Base-by-base conservation (phyloP, 139 green algal genomes). In the Chloropicon primus region DNA sequence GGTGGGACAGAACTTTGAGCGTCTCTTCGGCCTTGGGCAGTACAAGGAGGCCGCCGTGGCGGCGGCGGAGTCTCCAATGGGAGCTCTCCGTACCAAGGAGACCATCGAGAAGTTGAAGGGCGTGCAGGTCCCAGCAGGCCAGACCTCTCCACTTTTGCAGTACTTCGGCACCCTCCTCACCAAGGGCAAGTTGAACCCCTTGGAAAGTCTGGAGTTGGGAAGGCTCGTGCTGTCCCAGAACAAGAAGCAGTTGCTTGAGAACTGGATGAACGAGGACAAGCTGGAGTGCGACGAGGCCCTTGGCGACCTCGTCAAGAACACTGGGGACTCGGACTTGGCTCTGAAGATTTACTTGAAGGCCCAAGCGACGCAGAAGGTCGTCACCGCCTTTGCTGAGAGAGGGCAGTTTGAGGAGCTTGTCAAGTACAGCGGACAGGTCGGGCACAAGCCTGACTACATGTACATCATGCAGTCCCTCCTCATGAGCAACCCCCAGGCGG, bases 91-190 rank as follows among this genome's bases (percentile, higher is more conserved):
- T 25, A 95, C 85, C 17, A 76, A 78, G 2, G 83, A 93, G 76
- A 92, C 91, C 2, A 86, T 98, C 26, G 91, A 94, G 62, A 81
- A 84, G n/a, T 92, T 97, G 78, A 96, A 98, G 88, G 75, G 77
- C n/a, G 89, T 95, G 28, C 86, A 91, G 3, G 82, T 90, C 1
- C 84, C 87, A 76, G 88, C 95, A 0, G 95, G 95, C 23, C 90
- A 96, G 86, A 96, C 95, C 83, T 93, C 92, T 0, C 93, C 96
- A 25, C 88, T 99, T 80, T 89, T 99, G 73, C 91, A 98, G 72
- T 99, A 99, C 87, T 97, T 99, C 87, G 96, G 96, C 53, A 93
- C 92, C 41, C 89, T 99, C 84, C 90, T 99, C 75, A 90, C 90
- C 78, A 90, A 90, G 74, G 91, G 90, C 79, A 90, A 91, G 81